Evolutionary conservation across 140 eudicot genomes (phyloP), one percentile per base, ranked within the genome.

Genomic region (Stevia rebaudiana): DNA sequence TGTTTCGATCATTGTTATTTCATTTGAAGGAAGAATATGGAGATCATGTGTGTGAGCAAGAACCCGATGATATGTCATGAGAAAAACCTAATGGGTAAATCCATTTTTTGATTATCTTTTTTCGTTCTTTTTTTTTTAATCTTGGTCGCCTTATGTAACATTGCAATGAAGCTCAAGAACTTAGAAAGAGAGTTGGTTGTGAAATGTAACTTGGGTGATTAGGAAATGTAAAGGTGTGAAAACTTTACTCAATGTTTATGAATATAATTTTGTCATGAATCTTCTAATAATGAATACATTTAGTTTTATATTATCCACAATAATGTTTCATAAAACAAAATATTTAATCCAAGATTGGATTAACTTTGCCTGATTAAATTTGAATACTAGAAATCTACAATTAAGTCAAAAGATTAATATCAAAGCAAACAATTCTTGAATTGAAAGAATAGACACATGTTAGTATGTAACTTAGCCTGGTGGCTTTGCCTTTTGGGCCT

Each of bases 11-110:
- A 92, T 92, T 10, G 92, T 92, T 2, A 88, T 92, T 62, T 92
- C 98, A 16, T 86, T 92, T 60, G 94, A 88, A 78, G 98, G 98
- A 66, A 83, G 96, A 70, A 92, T 92, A 81, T 92, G 98, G 98
- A 85, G 96, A 86, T 92, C 96, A 2, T 81, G 87, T 53, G 88
- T 89, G 76, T 92, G 83, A 56, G 21, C 57, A 44, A 55, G 82
- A 12, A 70, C 74, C 64, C 68, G 47, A 81, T 31, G 46, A 44
- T 28, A 58, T 18, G 48, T 24, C 33, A 55, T 11, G 18, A 18
- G 70, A 64, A 79, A 18, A 73, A 47, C 59, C 37, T 1, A 66
- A 24, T 57, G 67, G 75, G 74, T 52, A 56, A 33, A 61, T 58
- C 83, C 73, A 83, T 78, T 89, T 74, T 86, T 77, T 83, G 82